Base-by-base conservation (phyloP, 495 filamentous ascomycete species). In the Penicillium cinerascens region DNA sequence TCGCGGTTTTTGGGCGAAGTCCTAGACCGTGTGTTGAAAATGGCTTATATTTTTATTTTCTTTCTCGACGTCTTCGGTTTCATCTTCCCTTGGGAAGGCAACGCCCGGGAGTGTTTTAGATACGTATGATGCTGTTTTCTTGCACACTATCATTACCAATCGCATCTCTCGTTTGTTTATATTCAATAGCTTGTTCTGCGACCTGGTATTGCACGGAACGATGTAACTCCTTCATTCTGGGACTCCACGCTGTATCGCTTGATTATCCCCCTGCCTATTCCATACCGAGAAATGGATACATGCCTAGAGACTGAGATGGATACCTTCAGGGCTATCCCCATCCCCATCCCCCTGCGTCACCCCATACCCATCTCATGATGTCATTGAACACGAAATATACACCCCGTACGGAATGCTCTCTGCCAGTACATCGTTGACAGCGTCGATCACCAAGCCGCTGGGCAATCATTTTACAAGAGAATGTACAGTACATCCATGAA, bases 1-100 rank as follows among this genome's bases (percentile, higher is more conserved):
- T 66, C 61, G 60, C 63, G 38, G 49, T 42, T 55, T 33, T 33
- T 47, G 47, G 47, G 65, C 61, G 67, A n/a, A 67, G 65, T 60
- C 35, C 47, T 70, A 72, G 67, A 68, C 67, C 70, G 63, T 65
- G 61, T 69, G 58, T 59, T 64, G 60, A 61, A 64, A 67, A 59
- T 58, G 61, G 47, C 52, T 60, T 61, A 51, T 49, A 47, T 56
- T 44, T 51, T 47, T 58, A 25, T 54, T 37, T 51, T 42, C 47
- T 51, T 48, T 42, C 54, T 63, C 42, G 38, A 41, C 38, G 11
- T 5, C 41, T 43, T 23, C 44, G 51, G 54, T 50, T 52, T 17
- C 25, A 23, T 29, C 26, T 29, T 10, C 26, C 26, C 26, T 29
- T n/a, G n/a, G 11, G 7, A 4, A 10, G 29, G 29, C 29, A 33